Conservation (phyloP, 441 rosid genomes). For the Adansonia madagascariensis region DNA sequence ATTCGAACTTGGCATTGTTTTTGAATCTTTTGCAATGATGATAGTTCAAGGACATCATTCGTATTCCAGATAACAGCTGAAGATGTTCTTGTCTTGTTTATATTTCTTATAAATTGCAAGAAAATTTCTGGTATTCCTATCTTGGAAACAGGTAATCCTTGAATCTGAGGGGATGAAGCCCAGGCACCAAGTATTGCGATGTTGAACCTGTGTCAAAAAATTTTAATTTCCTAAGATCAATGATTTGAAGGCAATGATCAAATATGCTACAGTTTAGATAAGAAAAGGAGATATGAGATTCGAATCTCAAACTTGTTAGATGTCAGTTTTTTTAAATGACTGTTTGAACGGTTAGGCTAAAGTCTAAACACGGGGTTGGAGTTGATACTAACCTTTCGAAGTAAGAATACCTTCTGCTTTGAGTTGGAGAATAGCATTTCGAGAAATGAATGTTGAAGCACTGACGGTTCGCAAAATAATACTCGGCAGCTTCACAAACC, state of each 20-base stretch:
- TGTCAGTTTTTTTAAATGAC: background rate
- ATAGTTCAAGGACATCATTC: constrained; percentile 34
- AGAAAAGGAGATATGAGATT: background rate
- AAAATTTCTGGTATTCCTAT: constrained; percentile 7
- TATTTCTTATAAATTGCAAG: constrained; percentile 2
- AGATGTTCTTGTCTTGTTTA: constrained; percentile 23
- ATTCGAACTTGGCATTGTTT: constrained; percentile 26
- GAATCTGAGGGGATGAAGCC: constrained; percentile 36
- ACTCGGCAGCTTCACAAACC: constrained; percentile 39
- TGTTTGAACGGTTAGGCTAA: background rate
- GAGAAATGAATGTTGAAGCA: constrained; percentile 35
- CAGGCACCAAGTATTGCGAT: constrained; percentile 32
- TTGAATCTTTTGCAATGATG: constrained; percentile 18
- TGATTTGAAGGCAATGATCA: background rate
- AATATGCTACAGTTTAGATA: background rate
- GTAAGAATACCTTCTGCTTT: constrained; percentile 33
- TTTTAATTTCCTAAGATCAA: background rate
- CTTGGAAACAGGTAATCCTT: constrained; percentile 37
- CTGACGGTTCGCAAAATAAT: constrained; percentile 44
- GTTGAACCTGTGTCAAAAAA: constrained; percentile 19
- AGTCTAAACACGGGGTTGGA: background rate
- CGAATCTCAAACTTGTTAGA: background rate
- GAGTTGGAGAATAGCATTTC: constrained; percentile 22
- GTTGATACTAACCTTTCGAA: constrained; percentile 17
- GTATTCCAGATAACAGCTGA: constrained; percentile 45